phyloP scores from a whole-genome alignment of 2,329 filamentous ascomycete genomes.

The Metarhizium humberi region DNA sequence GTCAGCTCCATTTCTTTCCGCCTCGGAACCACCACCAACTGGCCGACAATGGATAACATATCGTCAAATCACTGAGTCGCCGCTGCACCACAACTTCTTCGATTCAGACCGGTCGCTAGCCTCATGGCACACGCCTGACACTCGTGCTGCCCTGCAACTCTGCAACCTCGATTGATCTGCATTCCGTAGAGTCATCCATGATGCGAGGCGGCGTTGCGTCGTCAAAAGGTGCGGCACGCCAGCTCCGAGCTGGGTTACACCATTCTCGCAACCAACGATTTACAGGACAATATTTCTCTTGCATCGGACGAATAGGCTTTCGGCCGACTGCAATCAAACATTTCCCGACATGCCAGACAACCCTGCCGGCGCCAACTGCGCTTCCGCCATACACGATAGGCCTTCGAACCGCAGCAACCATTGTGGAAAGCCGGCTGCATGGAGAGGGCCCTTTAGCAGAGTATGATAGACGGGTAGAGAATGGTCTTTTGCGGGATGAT shows the following conservation, averaged over 20 bases:
- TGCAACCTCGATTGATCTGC: background rate
- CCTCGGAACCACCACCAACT: background rate
- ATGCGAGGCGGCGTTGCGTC: conserved; percentile 11
- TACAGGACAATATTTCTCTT: conserved; percentile 2
- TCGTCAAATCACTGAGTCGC: background rate
- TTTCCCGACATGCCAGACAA: background rate
- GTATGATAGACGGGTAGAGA: conserved; percentile 73
- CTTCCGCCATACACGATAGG: background rate
- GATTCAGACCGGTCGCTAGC: background rate
- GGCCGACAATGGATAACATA: background rate
- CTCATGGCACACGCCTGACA: background rate
- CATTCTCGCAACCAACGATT: conserved; percentile 1
- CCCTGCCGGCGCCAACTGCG: background rate
- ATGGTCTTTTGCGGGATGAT: conserved; percentile 71
- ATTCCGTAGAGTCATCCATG: background rate
- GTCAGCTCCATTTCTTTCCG: background rate
- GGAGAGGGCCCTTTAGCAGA: conserved; percentile 68
- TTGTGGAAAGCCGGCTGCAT: conserved; percentile 15
- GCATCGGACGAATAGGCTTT: background rate
- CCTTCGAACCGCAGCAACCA: conserved; percentile 20
- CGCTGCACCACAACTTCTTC: background rate
- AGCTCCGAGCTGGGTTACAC: conserved; percentile 8
- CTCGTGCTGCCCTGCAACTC: background rate
- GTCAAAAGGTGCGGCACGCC: conserved; percentile 8
- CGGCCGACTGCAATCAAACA: background rate